Conservation (phyloP, 1,284 basidiomycete species). For the Pseudozyma hubeiensis region DNA sequence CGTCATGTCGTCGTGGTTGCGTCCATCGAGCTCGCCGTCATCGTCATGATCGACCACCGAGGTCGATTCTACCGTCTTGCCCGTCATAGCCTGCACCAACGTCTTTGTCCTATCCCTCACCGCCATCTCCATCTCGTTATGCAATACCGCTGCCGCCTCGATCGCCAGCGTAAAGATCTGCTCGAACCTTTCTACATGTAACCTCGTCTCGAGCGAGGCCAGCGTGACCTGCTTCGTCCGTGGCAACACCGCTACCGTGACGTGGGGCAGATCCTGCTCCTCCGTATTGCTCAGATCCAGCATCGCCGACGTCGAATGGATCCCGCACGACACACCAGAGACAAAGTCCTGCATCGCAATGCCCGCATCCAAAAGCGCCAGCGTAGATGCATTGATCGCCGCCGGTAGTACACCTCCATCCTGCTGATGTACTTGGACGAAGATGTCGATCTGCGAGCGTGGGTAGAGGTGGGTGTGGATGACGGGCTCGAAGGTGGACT, state of each 20-base stretch:
- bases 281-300: conserved; percentile 88
- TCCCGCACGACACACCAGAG: conserved; percentile 76
- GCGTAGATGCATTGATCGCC: conserved; percentile 92
- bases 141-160: conserved; percentile 82
- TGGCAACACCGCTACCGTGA: conserved; percentile 89
- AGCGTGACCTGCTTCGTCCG: conserved; percentile 83
- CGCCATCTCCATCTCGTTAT: conserved; percentile 83
- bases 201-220: conserved; percentile 90
- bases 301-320: conserved; percentile 74
- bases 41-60: conserved; percentile 4
- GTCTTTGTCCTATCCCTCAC: conserved; percentile 77
- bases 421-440: conserved; percentile 89
- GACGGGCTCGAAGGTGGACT: conserved; percentile 94
- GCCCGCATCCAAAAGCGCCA: conserved; percentile 89
- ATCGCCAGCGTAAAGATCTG: conserved; percentile 84
- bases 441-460: conserved; percentile 91
- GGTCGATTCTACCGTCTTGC: conserved; percentile 30
- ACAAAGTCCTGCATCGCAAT: conserved; percentile 92
- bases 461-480: conserved; percentile 91
- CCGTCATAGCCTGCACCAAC: conserved; percentile 72
- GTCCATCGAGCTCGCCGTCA: conserved; percentile 9
- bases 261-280: conserved; percentile 87
- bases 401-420: conserved; percentile 91
- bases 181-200: conserved; percentile 91
- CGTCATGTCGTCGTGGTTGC: conserved; percentile 27